These are phyloP conservation scores for Cinchona pubescens DNA, from an alignment of 257 asterid species.

Conservation along the genomic window DNA sequence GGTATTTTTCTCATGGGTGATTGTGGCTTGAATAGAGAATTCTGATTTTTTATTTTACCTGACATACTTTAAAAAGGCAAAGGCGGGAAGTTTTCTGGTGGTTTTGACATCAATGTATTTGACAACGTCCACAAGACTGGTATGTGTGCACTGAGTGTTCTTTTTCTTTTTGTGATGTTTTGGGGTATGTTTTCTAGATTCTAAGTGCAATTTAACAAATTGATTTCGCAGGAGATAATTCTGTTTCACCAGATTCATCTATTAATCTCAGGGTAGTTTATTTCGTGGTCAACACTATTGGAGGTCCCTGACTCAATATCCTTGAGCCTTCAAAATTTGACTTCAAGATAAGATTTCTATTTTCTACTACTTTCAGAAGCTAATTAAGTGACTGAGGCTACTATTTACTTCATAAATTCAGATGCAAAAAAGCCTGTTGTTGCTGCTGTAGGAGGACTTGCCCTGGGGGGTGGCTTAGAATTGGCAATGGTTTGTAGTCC, in stretches of 20 bases:
- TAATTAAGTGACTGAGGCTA: constrained; percentile 7
- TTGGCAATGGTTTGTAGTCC: constrained; percentile 69
- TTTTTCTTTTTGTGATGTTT: not conserved
- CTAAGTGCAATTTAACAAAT: constrained; percentile 19
- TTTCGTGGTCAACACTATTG: constrained; percentile 54
- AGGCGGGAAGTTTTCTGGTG: constrained; percentile 87
- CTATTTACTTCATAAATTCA: constrained; percentile 30
- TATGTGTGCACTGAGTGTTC: constrained; percentile 21
- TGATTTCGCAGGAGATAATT: constrained; percentile 65
- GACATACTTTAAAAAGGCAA: constrained; percentile 40
- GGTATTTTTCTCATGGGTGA: constrained; percentile 7
- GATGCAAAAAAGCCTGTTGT: constrained; percentile 91
- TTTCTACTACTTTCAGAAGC: constrained; percentile 8
- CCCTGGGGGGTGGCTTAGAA: constrained; percentile 98
- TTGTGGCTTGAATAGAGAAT: constrained; percentile 16
- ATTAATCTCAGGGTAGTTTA: too few relatives aligned
- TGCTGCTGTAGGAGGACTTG: constrained; percentile 93
- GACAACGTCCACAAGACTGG: constrained; percentile 65
- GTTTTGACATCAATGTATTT: constrained; percentile 89
- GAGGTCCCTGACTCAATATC: constrained; percentile 49
- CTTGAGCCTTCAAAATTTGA: constrained; percentile 7
- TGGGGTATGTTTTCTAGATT: not conserved
- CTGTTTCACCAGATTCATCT: constrained; percentile 65
- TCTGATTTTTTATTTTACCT: constrained; percentile 29
- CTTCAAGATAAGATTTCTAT: not conserved